Evolutionary conservation across 2,329 filamentous ascomycete genomes (phyloP).

Genomic region (Apiospora sp.): DNA sequence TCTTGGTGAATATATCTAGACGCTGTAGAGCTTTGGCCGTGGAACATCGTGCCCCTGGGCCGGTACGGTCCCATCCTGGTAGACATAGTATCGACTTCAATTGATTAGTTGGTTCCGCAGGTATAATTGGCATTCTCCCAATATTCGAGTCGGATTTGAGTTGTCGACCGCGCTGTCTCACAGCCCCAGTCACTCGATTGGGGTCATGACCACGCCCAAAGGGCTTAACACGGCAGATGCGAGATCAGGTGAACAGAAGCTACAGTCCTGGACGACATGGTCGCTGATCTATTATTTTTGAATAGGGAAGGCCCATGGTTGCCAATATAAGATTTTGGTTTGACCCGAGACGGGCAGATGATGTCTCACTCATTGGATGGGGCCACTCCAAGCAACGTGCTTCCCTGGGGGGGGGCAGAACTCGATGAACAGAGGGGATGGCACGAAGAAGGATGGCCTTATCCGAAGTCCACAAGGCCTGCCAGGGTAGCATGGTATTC

Average conservation of each 20-base stretch:
- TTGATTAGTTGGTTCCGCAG: background rate
- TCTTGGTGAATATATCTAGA: background rate
- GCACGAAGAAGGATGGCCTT: background rate
- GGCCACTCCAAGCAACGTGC: background rate
- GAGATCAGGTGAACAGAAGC: background rate
- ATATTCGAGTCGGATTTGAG: background rate
- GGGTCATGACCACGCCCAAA: background rate
- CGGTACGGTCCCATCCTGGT: background rate
- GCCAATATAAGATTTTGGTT: conserved; percentile 12
- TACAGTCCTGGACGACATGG: background rate
- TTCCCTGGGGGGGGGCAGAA: background rate
- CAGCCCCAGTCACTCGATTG: background rate
- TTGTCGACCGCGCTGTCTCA: background rate
- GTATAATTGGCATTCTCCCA: background rate
- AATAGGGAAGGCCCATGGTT: background rate
- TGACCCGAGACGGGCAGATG: conserved; percentile 18
- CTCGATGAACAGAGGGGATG: background rate
- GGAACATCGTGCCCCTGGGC: background rate
- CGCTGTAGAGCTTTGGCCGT: background rate
- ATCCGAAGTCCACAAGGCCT: background rate
- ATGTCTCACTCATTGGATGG: conserved; percentile 17
- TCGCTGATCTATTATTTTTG: background rate
- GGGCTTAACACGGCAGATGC: background rate
- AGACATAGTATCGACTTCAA: background rate
- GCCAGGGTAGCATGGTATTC: background rate